Percentiles rank a stretch among this genome's conserved stretches.
Evolutionary conservation across 371 early-diverging fungal genomes (phyloP).

Genomic region (Conidiobolus incongruus): DNA sequence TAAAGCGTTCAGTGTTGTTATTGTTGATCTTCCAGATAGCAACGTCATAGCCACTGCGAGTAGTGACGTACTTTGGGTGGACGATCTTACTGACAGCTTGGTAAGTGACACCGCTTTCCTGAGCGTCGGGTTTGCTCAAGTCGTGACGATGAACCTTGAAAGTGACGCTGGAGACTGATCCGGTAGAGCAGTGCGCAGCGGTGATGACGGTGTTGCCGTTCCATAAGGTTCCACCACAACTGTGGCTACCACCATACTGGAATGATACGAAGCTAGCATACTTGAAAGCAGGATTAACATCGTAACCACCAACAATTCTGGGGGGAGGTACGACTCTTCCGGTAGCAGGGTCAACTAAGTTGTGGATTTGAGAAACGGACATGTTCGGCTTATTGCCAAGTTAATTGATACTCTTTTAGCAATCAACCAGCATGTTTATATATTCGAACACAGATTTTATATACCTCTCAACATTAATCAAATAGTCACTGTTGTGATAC

Average conservation of each 20-base stretch:
- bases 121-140: background rate
- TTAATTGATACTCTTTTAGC: no score
- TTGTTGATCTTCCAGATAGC: background rate
- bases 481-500: no score
- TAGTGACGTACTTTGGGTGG: background rate
- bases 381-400: no score
- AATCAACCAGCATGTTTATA: no score
- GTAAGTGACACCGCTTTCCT: background rate
- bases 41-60: background rate
- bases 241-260: background rate
- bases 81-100: background rate
- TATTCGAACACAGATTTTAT: no score
- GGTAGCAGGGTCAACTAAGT: no score
- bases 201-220: background rate
- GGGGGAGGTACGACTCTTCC: no score
- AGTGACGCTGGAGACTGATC: background rate
- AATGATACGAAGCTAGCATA: background rate
- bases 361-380: no score
- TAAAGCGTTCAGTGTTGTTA: no score
- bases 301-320: constrained; percentile 3
- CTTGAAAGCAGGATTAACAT: background rate
- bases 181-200: constrained; percentile 1
- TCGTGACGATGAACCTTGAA: background rate
- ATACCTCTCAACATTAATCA: no score
- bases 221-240: constrained; percentile 2